Evolutionary conservation across 2,329 filamentous ascomycete species (phyloP), one percentile per base, ranked within the genome.

Genomic region (Tolypocladium pustulatum): DNA sequence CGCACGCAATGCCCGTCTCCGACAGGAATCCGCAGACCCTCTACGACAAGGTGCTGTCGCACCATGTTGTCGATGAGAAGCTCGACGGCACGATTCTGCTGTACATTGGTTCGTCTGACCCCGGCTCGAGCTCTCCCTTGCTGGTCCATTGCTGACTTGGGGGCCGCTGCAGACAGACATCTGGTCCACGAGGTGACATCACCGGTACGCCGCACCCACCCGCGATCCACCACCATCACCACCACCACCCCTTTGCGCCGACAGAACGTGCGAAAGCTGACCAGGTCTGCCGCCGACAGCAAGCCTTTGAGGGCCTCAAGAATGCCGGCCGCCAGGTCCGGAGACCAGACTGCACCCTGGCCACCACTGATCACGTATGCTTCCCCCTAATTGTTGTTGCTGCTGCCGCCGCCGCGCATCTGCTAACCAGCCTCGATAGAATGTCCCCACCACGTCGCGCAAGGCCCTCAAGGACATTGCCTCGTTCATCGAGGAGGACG

Each of bases 131-230:
- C 12, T 12, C 25, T 17, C 36, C 25, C 37, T 7, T 4, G 27
- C 4, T n/a, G n/a, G n/a, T 32, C 54, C 17, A 13, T 27, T 54
- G 6, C 46, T 55, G 27, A 41, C 36, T n/a, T 52, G 32, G 32
- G 1, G 32, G 1, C 9, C 41, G 53, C 52, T 66, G 59, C 68
- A 92, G 91, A 96, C 77, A 85, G 94, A 74, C 94, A 99, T 81
- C 82, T 99, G 62, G 92, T 97, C 62, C 94, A 99, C 73, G 94
- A 99, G 81, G 94, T 99, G 72, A 99, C 94, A 67, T 97, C 93
- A 68, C 94, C 94, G 63, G 89, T 91, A 82, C 71, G 87, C 75
- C 61, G 57, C 57, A 55, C 25, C 57, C n/a, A n/a, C n/a, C n/a
- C n/a, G n/a, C n/a, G n/a, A n/a, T n/a, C n/a, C n/a, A n/a, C n/a